These are phyloP conservation scores for Parafenestella ontariensis DNA, from an alignment of 2,329 filamentous ascomycete species.

Conservation along the genomic window DNA sequence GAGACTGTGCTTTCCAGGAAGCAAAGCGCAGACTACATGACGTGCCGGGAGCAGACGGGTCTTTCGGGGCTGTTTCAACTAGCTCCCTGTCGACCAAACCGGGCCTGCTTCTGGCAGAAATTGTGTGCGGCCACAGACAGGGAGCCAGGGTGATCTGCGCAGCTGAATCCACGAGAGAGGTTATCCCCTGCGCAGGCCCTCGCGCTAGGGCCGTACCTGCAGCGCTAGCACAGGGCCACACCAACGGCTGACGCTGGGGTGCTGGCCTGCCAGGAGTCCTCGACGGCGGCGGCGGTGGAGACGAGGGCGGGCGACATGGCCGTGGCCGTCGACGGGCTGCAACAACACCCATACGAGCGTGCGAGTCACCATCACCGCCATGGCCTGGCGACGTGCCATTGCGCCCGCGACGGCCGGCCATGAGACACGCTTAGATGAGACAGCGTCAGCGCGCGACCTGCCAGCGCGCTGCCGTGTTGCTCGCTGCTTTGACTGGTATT, in stretches of 20 bases:
- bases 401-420: neutral
- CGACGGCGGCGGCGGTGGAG: no score
- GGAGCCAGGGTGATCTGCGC: constrained; percentile 40
- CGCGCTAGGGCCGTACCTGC: constrained; percentile 31
- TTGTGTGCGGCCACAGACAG: constrained; percentile 27
- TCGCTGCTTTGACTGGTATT: constrained; percentile 6
- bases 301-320: no score
- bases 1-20: constrained; percentile 44
- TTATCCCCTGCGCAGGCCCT: constrained; percentile 20
- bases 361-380: neutral
- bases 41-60: constrained; percentile 47
- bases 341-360: neutral
- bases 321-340: no score
- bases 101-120: constrained; percentile 33
- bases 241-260: constrained; percentile 30
- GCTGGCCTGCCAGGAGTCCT: neutral
- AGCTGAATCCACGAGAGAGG: constrained; percentile 34
- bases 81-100: constrained; percentile 24
- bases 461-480: constrained; percentile 10
- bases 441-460: constrained; percentile 32
- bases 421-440: constrained; percentile 35
- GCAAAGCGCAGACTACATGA: constrained; percentile 49
- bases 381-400: constrained; percentile 1
- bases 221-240: constrained; percentile 20
- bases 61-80: constrained; percentile 7